Evolutionary conservation across 2,329 filamentous ascomycete genomes (phyloP).

Genomic region (Hymenoscyphus fraxineus): DNA sequence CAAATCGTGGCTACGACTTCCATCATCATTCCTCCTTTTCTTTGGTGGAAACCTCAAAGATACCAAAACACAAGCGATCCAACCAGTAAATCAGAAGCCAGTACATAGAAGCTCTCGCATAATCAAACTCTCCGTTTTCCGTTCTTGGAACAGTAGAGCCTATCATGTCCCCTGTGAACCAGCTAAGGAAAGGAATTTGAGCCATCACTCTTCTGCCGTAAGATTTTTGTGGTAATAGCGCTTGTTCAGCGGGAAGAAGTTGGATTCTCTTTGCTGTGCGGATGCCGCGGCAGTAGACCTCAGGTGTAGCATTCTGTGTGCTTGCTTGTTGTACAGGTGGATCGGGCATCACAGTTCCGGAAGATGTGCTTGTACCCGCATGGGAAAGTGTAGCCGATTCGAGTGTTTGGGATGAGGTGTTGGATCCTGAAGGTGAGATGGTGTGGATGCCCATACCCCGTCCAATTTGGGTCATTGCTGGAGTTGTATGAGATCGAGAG

Average conservation of each 20-base stretch:
- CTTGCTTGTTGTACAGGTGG: constrained; percentile 38
- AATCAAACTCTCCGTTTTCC: constrained; percentile 75
- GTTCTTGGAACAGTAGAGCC: constrained; percentile 70
- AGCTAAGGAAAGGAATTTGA: constrained; percentile 65
- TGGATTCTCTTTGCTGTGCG: constrained; percentile 62
- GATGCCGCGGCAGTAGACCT: constrained; percentile 56
- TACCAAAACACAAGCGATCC: constrained; percentile 37
- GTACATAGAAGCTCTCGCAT: constrained; percentile 61
- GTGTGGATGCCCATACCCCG: constrained; percentile 22
- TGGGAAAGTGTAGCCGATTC: constrained; percentile 52
- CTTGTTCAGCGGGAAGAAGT: constrained; percentile 66
- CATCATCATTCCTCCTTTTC: constrained; percentile 5
- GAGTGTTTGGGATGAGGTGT: constrained; percentile 50
- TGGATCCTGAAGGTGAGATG: constrained; percentile 31
- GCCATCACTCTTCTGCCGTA: constrained; percentile 60
- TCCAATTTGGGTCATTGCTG: constrained; percentile 28
- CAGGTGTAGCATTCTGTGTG: constrained; percentile 32
- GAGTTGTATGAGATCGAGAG: constrained; percentile 29
- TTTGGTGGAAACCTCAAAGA: constrained; percentile 3
- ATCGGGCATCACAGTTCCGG: constrained; percentile 28
- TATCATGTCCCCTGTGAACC: constrained; percentile 69
- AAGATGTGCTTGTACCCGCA: constrained; percentile 20
- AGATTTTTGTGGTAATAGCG: constrained; percentile 65
- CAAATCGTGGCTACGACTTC: neutral
- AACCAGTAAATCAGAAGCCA: constrained; percentile 65